Evolutionary conservation across 345 rosid species (phyloP), one percentile per base, ranked within the genome.

Genomic region (Capsella bursapastoris): DNA sequence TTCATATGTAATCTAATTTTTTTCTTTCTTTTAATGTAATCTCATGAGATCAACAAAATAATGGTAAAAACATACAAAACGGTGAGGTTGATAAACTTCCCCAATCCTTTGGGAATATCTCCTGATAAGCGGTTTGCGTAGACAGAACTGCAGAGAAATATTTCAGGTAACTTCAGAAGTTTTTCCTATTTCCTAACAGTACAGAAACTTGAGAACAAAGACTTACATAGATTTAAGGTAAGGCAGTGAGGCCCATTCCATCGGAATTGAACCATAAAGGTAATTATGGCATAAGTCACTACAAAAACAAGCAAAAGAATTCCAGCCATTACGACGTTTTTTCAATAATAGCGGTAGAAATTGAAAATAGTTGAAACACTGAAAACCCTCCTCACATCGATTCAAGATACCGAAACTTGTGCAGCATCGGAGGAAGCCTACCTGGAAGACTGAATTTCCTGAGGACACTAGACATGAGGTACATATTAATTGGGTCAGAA

Each of bases 381-480:
- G 3, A 11, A 66, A 57, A 57, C 15, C 10, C 10, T 57, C 41
- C 89, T 86, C 77, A 90, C 96, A 89, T 79, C 15, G 3, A 25
- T 66, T 79, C 48, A 58, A 92, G 85, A 65, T 79, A 74, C n/a
- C 78, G 84, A 72, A 92, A 90, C 78, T 75, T 71, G 13, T 80
- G 68, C 18, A 90, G 64, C 69, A 84, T 81, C 32, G 86, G 81
- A 34, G 95, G 91, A 18, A 90, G 91, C 51, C 67, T 69, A 57
- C 98, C 98, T 0, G 89, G 81, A 76, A 92, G 96, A 63, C 64
- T 90, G 57, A 57, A 71, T 57, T 37, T 63, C 85, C 82, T 79
- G 29, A 92, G 77, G 40, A 12, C 38, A 37, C 91, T 88, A 57
- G 56, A 80, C 34, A 74, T 27, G 63, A 68, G 45, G 40, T 4